Conservation (phyloP, 2,329 filamentous ascomycete species). For the Nigrospora osmanthi region DNA sequence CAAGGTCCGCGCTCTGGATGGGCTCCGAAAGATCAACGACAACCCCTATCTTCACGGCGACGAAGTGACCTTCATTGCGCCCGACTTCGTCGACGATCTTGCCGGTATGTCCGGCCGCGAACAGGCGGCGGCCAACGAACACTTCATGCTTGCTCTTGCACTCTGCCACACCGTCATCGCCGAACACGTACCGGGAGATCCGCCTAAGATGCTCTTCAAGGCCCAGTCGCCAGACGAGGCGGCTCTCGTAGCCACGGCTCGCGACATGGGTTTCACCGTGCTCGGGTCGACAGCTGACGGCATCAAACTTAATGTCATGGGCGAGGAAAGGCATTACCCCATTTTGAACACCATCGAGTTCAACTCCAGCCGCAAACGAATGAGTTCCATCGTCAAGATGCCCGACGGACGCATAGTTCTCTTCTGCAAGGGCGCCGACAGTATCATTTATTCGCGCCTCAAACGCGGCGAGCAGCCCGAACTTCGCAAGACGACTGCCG, state of each 20-base stretch:
- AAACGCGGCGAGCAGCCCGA: conserved; percentile 79
- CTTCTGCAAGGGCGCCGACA: conserved; percentile 97
- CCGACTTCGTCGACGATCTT: conserved; percentile 80
- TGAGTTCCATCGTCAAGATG: conserved; percentile 96
- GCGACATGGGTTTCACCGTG: conserved; percentile 92
- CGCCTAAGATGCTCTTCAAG: conserved; percentile 87
- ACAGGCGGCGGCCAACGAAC: conserved; percentile 71
- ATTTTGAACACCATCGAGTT: conserved; percentile 96
- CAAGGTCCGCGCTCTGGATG: conserved; percentile 62
- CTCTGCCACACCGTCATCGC: conserved; percentile 97
- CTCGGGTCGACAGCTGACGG: conserved; percentile 73
- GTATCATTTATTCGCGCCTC: conserved; percentile 89
- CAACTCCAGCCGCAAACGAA: conserved; percentile 92
- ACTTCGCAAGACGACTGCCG: conserved; percentile 74
- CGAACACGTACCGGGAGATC: conserved; percentile 82
- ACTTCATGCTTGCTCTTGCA: conserved; percentile 90
- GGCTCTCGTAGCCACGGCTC: conserved; percentile 85
- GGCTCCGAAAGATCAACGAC: conserved; percentile 69
- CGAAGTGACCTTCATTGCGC: conserved; percentile 83
- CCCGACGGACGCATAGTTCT: conserved; percentile 82
- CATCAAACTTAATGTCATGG: conserved; percentile 79
- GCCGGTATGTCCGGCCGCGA: conserved; percentile 66
- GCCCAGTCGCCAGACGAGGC: conserved; percentile 96
- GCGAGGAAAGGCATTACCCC: conserved; percentile 74
- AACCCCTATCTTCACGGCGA: conserved; percentile 91